These are phyloP conservation scores for Pyrenopolyporus hunteri DNA, from an alignment of 495 filamentous ascomycete species.

Conservation along the genomic window DNA sequence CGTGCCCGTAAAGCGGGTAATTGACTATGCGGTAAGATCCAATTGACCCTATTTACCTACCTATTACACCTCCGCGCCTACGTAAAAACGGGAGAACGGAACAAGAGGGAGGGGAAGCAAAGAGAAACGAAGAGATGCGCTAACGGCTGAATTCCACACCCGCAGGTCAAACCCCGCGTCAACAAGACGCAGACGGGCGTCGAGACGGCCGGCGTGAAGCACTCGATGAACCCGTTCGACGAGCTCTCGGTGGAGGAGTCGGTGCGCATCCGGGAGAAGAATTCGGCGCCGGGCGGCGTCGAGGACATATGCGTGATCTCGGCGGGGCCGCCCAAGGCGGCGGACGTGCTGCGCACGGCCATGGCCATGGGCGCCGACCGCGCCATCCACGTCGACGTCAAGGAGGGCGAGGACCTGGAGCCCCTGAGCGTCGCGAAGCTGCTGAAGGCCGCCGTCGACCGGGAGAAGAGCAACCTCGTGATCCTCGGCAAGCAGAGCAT, in stretches of 20 bases:
- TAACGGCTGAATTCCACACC: not conserved
- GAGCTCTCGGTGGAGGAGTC: conserved; percentile 97
- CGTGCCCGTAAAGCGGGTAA: conserved; percentile 95
- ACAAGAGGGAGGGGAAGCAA: too few species aligned
- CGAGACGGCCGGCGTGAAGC: conserved; percentile 90
- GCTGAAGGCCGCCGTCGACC: conserved; percentile 73
- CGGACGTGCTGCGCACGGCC: conserved; percentile 87
- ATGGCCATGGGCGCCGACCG: conserved; percentile 99
- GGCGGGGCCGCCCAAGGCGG: conserved; percentile 84
- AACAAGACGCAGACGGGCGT: conserved; percentile 94
- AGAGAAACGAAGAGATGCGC: conserved; percentile 23
- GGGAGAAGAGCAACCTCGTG: conserved; percentile 87
- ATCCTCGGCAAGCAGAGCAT: conserved; percentile 97
- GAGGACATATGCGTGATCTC: conserved; percentile 88
- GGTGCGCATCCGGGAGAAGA: conserved; percentile 87
- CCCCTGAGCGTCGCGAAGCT: conserved; percentile 91
- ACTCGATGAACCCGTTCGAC: conserved; percentile 98
- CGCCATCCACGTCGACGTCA: conserved; percentile 79
- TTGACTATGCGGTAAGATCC: conserved; percentile 91
- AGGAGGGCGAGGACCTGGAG: conserved; percentile 73
- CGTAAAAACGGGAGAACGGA: not conserved
- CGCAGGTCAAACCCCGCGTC: conserved; percentile 94
- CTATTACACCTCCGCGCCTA: not conserved
- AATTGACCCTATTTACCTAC: not conserved
- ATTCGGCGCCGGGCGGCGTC: conserved; percentile 64